These are phyloP conservation scores for Epichloe coenophiala DNA, from an alignment of 2,329 filamentous ascomycete genomes.

Conservation along the genomic window DNA sequence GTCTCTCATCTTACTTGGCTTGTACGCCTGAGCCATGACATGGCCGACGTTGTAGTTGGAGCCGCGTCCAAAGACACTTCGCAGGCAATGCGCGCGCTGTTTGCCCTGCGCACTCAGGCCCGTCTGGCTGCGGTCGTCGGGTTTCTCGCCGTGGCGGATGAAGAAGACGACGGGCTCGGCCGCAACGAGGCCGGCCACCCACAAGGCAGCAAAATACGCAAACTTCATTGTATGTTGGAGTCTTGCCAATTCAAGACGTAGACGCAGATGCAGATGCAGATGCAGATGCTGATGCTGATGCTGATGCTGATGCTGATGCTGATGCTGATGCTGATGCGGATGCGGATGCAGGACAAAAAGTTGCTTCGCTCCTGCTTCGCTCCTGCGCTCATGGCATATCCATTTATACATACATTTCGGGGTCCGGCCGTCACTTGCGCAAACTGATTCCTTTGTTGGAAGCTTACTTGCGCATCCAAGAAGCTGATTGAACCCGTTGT, in stretches of 20 bases:
- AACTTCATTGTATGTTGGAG: constrained; percentile 11
- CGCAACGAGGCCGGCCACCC: constrained; percentile 8
- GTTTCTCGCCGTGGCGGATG: constrained; percentile 53
- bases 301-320: too few relatives aligned
- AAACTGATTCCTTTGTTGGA: neutral
- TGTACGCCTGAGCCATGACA: constrained; percentile 43
- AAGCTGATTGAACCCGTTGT: too few relatives aligned
- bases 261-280: too few relatives aligned
- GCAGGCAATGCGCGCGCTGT: constrained; percentile 45
- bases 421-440: too few relatives aligned
- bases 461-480: too few relatives aligned
- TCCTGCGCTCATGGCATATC: too few relatives aligned
- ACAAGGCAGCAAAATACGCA: constrained; percentile 7
- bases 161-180: constrained; percentile 40
- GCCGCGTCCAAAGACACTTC: constrained; percentile 36
- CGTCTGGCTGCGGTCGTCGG: constrained; percentile 26
- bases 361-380: too few relatives aligned
- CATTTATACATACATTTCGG: too few relatives aligned
- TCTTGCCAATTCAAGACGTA: too few relatives aligned
- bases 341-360: neutral
- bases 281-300: too few relatives aligned
- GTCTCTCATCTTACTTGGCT: constrained; percentile 24
- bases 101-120: constrained; percentile 38
- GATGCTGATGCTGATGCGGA: too few relatives aligned
- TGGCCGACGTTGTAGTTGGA: constrained; percentile 42